A percentile compares a stretch with the other conserved stretches of the same genome.
phyloP scores from a whole-genome alignment of 805 yeast species.

The Cyberlindnera galapagoensis region DNA sequence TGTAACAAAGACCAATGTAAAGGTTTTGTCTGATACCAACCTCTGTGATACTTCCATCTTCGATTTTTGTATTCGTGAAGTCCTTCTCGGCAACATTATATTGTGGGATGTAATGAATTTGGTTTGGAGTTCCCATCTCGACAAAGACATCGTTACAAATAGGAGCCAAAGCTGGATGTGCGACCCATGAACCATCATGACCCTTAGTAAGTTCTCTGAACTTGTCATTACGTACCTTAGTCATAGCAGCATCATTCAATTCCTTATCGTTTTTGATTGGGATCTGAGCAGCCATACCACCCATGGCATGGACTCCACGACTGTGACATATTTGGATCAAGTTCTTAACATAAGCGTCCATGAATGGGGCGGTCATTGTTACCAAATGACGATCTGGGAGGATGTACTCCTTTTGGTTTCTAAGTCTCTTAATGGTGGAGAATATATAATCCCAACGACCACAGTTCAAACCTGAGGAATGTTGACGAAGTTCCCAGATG shows the following conservation, averaged over 20 bases:
- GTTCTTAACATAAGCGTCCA: conserved; percentile 71
- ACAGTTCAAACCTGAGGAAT: conserved; percentile 78
- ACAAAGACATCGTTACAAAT: conserved; percentile 68
- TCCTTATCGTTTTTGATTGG: conserved; percentile 69
- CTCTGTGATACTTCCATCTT: conserved; percentile 56
- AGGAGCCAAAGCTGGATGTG: conserved; percentile 76
- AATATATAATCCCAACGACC: conserved; percentile 90
- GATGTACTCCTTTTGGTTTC: conserved; percentile 58
- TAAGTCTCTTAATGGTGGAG: conserved; percentile 68
- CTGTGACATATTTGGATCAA: conserved; percentile 69
- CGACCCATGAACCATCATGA: conserved; percentile 87
- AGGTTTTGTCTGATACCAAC: conserved; percentile 66
- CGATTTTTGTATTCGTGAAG: conserved; percentile 58
- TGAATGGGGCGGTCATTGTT: conserved; percentile 77
- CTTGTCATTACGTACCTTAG: conserved; percentile 67
- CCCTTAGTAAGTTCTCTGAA: conserved; percentile 71
- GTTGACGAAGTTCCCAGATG: conserved; percentile 68
- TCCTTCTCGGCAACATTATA: conserved; percentile 45
- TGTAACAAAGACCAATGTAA: conserved; percentile 70
- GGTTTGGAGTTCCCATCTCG: conserved; percentile 81
- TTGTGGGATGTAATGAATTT: conserved; percentile 46
- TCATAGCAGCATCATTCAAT: conserved; percentile 60
- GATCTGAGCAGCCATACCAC: conserved; percentile 88
- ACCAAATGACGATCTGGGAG: conserved; percentile 75
- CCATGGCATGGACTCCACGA: conserved; percentile 81